Conservation (phyloP, 768 basidiomycete genomes). For the Lactarius vividus region DNA sequence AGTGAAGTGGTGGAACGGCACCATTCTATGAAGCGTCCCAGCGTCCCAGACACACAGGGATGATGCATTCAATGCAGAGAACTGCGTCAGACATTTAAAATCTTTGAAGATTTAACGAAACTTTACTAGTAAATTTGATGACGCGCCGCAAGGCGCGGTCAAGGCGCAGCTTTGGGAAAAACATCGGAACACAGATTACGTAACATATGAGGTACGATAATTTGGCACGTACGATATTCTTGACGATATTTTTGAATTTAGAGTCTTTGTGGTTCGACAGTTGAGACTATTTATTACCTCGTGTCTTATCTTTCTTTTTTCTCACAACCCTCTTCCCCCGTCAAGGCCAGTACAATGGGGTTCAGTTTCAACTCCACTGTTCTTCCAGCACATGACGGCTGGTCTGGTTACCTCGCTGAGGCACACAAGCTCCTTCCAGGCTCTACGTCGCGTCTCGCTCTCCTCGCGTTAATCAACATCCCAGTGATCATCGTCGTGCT, state of each 20-base stretch:
- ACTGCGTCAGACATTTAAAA: no score
- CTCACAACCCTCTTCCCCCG: neutral
- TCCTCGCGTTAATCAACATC: slow-evolving; percentile 54
- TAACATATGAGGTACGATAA: no score
- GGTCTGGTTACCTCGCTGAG: slow-evolving; percentile 33
- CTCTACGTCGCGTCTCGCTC: slow-evolving; percentile 33
- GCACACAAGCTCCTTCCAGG: slow-evolving; percentile 29
- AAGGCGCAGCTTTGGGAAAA: no score
- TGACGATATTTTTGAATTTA: neutral
- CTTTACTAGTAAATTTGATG: no score
- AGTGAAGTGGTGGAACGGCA: no score
- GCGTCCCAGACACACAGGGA: no score
- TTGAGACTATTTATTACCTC: neutral
- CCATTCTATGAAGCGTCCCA: no score
- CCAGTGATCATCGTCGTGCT: slow-evolving; percentile 66
- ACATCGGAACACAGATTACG: no score
- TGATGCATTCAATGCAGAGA: no score
- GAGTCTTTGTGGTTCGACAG: neutral
- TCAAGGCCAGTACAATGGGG: slow-evolving; percentile 16
- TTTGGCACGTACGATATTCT: no score
- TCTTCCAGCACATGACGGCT: slow-evolving; percentile 29
- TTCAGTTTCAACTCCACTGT: slow-evolving; percentile 32
- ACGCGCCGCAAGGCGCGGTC: no score
- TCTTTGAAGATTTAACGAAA: no score
- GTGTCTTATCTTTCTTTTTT: neutral